phyloP scores from a whole-genome alignment of 305 asterid genomes.

The Vinca major region DNA sequence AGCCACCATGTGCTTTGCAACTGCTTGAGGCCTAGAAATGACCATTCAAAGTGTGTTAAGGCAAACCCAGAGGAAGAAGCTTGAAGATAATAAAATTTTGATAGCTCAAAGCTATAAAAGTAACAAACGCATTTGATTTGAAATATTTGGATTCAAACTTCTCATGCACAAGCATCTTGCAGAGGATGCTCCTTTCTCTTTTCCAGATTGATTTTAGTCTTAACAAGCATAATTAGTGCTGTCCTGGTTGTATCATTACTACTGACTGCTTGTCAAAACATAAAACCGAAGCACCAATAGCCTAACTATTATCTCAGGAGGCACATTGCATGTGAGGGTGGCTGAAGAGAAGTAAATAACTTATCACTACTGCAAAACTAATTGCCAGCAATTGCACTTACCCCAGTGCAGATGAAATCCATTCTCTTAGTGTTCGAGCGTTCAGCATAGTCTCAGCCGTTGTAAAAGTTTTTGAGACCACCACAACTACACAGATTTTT shows the following conservation, averaged over 20 bases:
- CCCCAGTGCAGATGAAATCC: constrained; percentile 96
- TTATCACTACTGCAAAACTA: not conserved
- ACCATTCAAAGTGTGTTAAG: not conserved
- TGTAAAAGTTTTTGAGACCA: constrained; percentile 95
- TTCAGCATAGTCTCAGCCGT: constrained; percentile 99
- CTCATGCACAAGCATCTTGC: not conserved
- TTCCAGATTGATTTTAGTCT: not conserved
- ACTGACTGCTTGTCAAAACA: not conserved
- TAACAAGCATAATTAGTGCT: not conserved
- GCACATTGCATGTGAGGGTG: not conserved
- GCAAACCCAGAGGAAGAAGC: not conserved
- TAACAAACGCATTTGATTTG: not conserved
- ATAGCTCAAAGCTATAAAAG: not conserved
- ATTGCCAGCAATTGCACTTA: constrained; percentile 21
- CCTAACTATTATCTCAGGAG: constrained; percentile 1
- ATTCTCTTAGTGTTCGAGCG: constrained; percentile 93
- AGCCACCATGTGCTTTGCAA: constrained; percentile 98
- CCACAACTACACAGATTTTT: constrained; percentile 70
- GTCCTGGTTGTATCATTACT: not conserved
- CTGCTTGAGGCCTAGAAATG: constrained; percentile 71
- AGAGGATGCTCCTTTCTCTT: not conserved
- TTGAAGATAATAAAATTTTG: not conserved
- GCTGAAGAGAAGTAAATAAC: not conserved
- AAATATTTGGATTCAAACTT: not conserved
- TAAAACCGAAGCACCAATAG: not conserved